Base-by-base conservation (phyloP, 192 early-diverging fungal genomes). In the Backusella macrospora region DNA sequence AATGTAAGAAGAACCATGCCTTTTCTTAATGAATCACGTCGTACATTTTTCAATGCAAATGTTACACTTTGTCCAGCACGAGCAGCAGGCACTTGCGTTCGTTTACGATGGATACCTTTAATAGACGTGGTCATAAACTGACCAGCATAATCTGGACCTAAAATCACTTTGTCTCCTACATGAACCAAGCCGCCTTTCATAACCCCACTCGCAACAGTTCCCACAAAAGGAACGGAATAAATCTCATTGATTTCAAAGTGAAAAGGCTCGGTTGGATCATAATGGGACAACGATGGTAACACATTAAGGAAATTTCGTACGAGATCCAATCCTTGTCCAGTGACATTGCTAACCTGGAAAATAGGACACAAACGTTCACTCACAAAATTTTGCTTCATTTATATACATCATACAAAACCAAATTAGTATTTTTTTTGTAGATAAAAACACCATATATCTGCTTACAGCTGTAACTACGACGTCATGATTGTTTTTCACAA, bases 281-380 rank as follows among this genome's bases (percentile, higher is more conserved):
- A 93, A 66, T 88, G 83, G 73, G 84, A 83, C 72, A 82, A 76
- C 38, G 86, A 81, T 3, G 91, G 92, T 52, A 98, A 77, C 4
- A 96, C 81, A 70, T 98, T 98, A 63, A 98, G 83, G 80, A 96
- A 98, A 34, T 89, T 87, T 70, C 89, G 89, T 68, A 98, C 84
- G 15, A 82, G 78, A 71, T 88, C 91, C 76, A 82, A 59, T 1
- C 77, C 80, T 70, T 91, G 90, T 12, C 95, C 96, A 18, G 91
- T 93, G 21, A 98, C 91, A 73, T 96, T 98, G 74, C 92, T 94
- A 21, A 98, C 89, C 79, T 96, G 94, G 82, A 98, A 98, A n/a
- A 98, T 90, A 6, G 96, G 96, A 68, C 96, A 98, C 43, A 98
- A 85, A 40, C 96, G 88, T 76, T 95, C 94, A 73, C 87, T 92